Evolutionary conservation across 2,329 filamentous ascomycete species (phyloP).

Genomic region (Ophiocordyceps camponoti-rufipedis): DNA sequence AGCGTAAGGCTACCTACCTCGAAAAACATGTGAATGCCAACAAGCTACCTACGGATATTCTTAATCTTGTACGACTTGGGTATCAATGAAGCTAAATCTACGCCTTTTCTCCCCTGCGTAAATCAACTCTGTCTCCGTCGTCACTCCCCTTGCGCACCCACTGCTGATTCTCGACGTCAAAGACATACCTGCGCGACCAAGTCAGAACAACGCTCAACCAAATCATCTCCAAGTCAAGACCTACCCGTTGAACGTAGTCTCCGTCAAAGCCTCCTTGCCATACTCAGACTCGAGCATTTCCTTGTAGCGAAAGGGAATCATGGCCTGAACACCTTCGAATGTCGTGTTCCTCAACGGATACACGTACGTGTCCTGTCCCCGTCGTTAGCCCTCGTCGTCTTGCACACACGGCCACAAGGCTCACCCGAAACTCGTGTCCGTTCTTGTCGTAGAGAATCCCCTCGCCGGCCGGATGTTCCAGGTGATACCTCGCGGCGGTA

Average conservation of each 20-base stretch:
- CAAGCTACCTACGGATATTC: neutral
- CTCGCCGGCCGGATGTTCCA: conserved; percentile 20
- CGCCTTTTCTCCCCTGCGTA: no score
- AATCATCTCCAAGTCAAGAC: neutral
- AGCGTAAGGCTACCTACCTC: neutral
- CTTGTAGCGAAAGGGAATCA: conserved; percentile 45
- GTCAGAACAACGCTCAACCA: conserved; percentile 4
- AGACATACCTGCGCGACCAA: conserved; percentile 16
- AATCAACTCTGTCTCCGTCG: neutral
- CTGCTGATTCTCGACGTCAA: conserved; percentile 18
- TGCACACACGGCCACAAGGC: neutral
- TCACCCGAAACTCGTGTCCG: conserved; percentile 28
- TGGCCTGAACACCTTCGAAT: conserved; percentile 48
- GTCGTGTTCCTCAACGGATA: conserved; percentile 51
- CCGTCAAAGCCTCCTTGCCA: conserved; percentile 27
- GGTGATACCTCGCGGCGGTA: conserved; percentile 28
- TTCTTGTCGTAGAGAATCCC: conserved; percentile 32
- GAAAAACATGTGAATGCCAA: neutral
- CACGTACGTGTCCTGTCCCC: conserved; percentile 32
- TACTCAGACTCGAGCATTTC: conserved; percentile 42
- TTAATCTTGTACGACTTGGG: no score
- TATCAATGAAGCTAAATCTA: neutral
- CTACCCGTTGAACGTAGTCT: conserved; percentile 34
- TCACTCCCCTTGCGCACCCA: conserved; percentile 7
- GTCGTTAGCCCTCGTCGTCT: neutral